phyloP scores from a whole-genome alignment of 192 early-diverging fungal species.

The Kickxella alabastrina region DNA sequence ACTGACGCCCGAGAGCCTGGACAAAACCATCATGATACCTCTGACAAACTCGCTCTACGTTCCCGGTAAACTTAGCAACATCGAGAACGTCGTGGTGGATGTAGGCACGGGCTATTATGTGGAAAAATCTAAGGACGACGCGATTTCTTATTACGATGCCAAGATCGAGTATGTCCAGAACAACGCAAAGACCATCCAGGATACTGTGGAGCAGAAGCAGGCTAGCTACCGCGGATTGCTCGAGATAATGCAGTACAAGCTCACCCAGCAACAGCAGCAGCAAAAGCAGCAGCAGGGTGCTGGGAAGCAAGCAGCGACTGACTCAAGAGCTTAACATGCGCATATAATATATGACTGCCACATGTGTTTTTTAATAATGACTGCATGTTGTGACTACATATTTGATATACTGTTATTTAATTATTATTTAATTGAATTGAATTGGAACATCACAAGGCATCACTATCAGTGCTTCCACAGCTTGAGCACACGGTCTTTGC shows the following conservation, averaged over 20 bases:
- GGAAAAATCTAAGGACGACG: constrained; percentile 84
- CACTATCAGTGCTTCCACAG: constrained; percentile 65
- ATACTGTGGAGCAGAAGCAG: constrained; percentile 76
- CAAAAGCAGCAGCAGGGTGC: constrained; percentile 12
- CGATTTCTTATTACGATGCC: constrained; percentile 72
- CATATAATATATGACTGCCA: neutral
- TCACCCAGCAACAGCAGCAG: constrained; percentile 35
- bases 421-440: too few relatives aligned
- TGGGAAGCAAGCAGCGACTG: constrained; percentile 3
- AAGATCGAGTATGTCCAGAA: constrained; percentile 81
- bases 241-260: constrained; percentile 49
- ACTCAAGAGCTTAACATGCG: too few relatives aligned
- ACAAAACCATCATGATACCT: constrained; percentile 46
- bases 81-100: constrained; percentile 87
- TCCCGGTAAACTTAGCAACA: constrained; percentile 77
- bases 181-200: constrained; percentile 77
- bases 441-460: too few relatives aligned
- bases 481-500: constrained; percentile 88
- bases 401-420: too few relatives aligned
- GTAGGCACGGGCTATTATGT: constrained; percentile 96
- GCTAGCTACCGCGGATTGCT: constrained; percentile 55
- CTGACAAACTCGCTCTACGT: constrained; percentile 76
- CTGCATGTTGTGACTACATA: too few relatives aligned
- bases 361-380: neutral
- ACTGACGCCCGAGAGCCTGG: constrained; percentile 53